Evolutionary conservation across 1,284 basidiomycete genomes (phyloP).

Genomic region (Pseudozyma hubeiensis): DNA sequence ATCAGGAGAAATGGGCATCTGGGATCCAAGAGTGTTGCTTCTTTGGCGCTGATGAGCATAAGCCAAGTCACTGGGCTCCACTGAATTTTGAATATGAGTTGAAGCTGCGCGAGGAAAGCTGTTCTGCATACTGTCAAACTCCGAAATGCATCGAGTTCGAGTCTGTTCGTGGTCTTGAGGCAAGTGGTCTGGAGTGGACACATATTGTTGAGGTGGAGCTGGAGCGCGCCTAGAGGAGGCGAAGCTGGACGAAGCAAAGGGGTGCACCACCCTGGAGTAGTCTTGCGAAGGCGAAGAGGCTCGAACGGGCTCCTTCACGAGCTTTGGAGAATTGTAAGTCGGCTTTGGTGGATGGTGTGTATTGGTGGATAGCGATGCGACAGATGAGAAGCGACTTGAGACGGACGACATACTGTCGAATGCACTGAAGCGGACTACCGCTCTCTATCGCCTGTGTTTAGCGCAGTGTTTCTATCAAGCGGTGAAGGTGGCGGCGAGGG

Average conservation of each 20-base stretch:
- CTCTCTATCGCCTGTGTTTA: too few relatives aligned
- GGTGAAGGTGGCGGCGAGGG: too few relatives aligned
- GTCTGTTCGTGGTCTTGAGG: not conserved
- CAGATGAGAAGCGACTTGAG: slow-evolving; percentile 18
- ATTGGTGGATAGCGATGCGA: slow-evolving; percentile 6
- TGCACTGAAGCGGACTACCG: not conserved
- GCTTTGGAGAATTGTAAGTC: slow-evolving; percentile 37
- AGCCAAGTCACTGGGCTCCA: not conserved
- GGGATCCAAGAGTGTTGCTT: slow-evolving; percentile 17
- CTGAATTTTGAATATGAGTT: too few relatives aligned
- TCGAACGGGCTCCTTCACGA: slow-evolving; percentile 13
- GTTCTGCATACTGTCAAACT: slow-evolving; percentile 7
- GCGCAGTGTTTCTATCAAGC: too few relatives aligned
- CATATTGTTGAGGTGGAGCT: not conserved
- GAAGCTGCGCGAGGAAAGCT: not conserved
- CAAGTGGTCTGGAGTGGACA: not conserved
- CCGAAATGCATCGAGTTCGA: not conserved
- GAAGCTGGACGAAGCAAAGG: slow-evolving; percentile 10
- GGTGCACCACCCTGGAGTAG: slow-evolving; percentile 3
- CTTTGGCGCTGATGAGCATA: not conserved
- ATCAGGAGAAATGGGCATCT: not conserved
- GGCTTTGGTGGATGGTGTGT: slow-evolving; percentile 29
- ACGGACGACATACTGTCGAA: slow-evolving; percentile 13
- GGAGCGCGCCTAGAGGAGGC: not conserved
- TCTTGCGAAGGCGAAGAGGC: slow-evolving; percentile 3